Evolutionary conservation across 2,329 filamentous ascomycete species (phyloP).

Genomic region (Lachnellula willkommii): DNA sequence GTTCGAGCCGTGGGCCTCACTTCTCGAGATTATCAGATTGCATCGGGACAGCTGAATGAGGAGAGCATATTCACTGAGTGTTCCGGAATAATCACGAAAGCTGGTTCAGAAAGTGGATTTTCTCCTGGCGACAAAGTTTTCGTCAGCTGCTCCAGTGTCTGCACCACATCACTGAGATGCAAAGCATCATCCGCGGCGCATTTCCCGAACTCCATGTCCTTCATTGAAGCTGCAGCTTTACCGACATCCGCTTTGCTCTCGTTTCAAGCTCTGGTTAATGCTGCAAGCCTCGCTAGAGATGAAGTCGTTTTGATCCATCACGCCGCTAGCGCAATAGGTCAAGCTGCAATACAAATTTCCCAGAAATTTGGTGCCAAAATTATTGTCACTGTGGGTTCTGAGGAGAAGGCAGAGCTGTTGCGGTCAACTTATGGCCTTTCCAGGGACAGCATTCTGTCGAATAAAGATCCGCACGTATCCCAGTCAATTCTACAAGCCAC

Average conservation of each 20-base stretch:
- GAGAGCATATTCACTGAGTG: too few relatives aligned
- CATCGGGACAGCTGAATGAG: neutral
- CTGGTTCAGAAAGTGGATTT: too few relatives aligned
- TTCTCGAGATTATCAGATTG: neutral
- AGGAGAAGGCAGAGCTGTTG: conserved; percentile 29
- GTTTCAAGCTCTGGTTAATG: conserved; percentile 14
- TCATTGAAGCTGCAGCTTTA: conserved; percentile 20
- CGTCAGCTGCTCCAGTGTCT: too few relatives aligned
- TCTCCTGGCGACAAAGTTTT: too few relatives aligned
- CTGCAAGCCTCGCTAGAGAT: conserved; percentile 11
- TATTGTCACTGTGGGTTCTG: conserved; percentile 28
- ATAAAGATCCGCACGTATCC: neutral
- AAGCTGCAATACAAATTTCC: conserved; percentile 30
- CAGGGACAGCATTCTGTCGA: conserved; percentile 32
- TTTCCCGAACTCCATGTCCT: conserved; percentile 13
- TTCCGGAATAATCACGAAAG: too few relatives aligned
- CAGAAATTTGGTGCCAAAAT: conserved; percentile 22
- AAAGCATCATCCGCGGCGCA: too few relatives aligned
- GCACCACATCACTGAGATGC: too few relatives aligned
- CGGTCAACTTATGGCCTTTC: conserved; percentile 32
- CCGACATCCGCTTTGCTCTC: conserved; percentile 18
- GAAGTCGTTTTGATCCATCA: conserved; percentile 32
- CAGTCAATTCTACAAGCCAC: too few relatives aligned
- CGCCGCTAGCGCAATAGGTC: conserved; percentile 30
- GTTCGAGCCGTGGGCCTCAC: neutral